Percentiles rank a stretch among this genome's conserved stretches.
Conservation (phyloP, 306 rosid species). For the Vigna unguiculata region DNA sequence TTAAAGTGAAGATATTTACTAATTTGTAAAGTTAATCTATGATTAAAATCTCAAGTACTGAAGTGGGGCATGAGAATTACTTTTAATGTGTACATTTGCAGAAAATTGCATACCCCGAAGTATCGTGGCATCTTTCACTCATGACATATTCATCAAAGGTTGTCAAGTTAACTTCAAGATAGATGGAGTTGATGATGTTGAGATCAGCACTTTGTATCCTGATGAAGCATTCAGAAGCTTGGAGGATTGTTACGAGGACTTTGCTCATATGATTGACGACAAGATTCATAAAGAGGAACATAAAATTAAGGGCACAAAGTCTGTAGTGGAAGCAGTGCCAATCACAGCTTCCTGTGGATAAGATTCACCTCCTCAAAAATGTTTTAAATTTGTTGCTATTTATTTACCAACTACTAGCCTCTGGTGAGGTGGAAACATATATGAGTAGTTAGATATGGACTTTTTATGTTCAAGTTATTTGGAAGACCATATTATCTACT, state of each 20-base stretch:
- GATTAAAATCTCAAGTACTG: no score
- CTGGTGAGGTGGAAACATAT: neutral
- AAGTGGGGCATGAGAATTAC: neutral
- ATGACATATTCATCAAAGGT: conserved; percentile 81
- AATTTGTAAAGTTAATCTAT: no score
- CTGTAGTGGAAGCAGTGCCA: conserved; percentile 50
- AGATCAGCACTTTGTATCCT: conserved; percentile 64
- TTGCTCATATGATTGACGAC: conserved; percentile 46
- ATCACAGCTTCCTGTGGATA: conserved; percentile 49
- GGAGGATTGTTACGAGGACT: conserved; percentile 70
- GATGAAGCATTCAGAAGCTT: conserved; percentile 62
- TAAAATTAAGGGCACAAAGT: neutral
- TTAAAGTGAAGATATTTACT: neutral
- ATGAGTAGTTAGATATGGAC: neutral
- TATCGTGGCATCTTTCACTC: conserved; percentile 74
- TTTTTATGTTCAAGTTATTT: conserved; percentile 16
- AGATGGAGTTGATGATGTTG: conserved; percentile 62
- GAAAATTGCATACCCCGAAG: conserved; percentile 71
- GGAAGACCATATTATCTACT: neutral
- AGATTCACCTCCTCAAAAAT: neutral
- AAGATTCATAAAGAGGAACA: conserved; percentile 19
- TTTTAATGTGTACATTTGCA: conserved; percentile 40
- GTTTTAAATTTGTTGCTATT: neutral
- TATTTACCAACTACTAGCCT: neutral
- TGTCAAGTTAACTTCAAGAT: conserved; percentile 61